Percentiles rank a stretch among this genome's conserved stretches.
These are phyloP conservation scores for Novakomyces olei DNA, from an alignment of 805 yeast genomes.

Conservation along the genomic window DNA sequence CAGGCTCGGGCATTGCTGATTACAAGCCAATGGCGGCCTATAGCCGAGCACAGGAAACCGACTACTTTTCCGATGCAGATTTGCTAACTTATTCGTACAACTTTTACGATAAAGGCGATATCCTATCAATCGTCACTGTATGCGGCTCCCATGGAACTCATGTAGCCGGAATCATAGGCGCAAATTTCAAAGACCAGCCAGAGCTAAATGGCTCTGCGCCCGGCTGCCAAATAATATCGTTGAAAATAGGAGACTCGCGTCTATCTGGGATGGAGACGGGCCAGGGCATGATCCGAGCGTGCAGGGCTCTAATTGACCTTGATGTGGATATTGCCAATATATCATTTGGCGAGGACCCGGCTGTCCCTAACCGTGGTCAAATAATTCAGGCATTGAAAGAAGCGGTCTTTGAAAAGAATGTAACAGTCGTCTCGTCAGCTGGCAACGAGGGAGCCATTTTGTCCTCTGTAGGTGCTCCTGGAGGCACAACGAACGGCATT, in stretches of 20 bases:
- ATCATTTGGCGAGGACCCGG: constrained; percentile 4
- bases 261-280: constrained; percentile 2
- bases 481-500: constrained; percentile 1
- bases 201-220: constrained; percentile 4
- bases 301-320: neutral
- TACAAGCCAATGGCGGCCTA: constrained; percentile 1
- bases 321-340: constrained; percentile 2
- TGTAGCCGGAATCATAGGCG: constrained; percentile 4
- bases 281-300: constrained; percentile 3
- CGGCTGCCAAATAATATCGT: constrained; percentile 2
- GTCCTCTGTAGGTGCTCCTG: constrained; percentile 4
- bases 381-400: constrained; percentile 2
- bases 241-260: constrained; percentile 3
- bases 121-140: constrained; percentile 1
- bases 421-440: constrained; percentile 3
- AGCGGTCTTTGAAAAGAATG: neutral
- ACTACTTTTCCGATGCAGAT: neutral
- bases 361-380: neutral
- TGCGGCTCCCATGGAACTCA: constrained; percentile 5
- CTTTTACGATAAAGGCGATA: constrained; percentile 1
- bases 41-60: neutral
- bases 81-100: constrained; percentile 1
- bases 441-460: constrained; percentile 3
- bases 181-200: constrained; percentile 1
- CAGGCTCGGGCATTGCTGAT: neutral